Percentiles rank a stretch among this genome's conserved stretches.
These are phyloP conservation scores for Handroanthus guayacan DNA, from an alignment of 257 asterid genomes.

Conservation along the genomic window DNA sequence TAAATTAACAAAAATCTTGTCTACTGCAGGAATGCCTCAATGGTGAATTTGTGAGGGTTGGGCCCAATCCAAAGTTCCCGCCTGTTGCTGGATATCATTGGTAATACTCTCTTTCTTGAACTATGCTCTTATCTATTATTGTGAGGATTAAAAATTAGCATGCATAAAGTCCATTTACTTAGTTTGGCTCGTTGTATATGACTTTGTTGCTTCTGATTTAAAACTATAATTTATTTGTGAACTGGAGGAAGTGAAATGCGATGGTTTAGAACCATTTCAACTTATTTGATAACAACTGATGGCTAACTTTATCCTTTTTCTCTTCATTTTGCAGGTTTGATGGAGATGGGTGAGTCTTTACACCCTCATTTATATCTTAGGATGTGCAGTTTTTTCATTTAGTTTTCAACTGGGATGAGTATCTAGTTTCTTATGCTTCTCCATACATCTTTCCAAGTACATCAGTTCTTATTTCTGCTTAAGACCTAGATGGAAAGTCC, in stretches of 20 bases:
- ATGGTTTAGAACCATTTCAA: slow-evolving; percentile 19
- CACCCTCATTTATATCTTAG: slow-evolving; percentile 34
- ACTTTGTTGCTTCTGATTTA: slow-evolving; percentile 5
- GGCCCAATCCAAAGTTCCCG: slow-evolving; percentile 88
- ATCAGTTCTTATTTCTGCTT: slow-evolving; percentile 3
- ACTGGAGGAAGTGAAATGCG: background rate
- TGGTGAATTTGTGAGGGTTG: slow-evolving; percentile 97
- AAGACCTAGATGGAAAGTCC: slow-evolving; percentile 3
- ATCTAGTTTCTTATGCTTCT: slow-evolving; percentile 12
- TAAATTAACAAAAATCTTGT: slow-evolving; percentile 6
- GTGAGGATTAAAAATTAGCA: slow-evolving; percentile 2
- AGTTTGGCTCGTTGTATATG: background rate
- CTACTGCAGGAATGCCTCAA: slow-evolving; percentile 82
- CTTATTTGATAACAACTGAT: slow-evolving; percentile 22
- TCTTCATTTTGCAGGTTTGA: slow-evolving; percentile 82
- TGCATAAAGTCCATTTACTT: too few species aligned
- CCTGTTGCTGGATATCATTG: slow-evolving; percentile 99
- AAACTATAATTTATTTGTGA: slow-evolving; percentile 3
- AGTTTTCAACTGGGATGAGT: slow-evolving; percentile 28
- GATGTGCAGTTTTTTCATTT: slow-evolving; percentile 35
- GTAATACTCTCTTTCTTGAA: slow-evolving; percentile 45
- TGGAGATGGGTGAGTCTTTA: slow-evolving; percentile 91
- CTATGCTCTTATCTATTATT: background rate
- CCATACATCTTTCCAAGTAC: slow-evolving; percentile 13
- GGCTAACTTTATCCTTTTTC: slow-evolving; percentile 36